Conservation (phyloP, 1,284 basidiomycete species). For the Cutaneotrichosporon sp. region DNA sequence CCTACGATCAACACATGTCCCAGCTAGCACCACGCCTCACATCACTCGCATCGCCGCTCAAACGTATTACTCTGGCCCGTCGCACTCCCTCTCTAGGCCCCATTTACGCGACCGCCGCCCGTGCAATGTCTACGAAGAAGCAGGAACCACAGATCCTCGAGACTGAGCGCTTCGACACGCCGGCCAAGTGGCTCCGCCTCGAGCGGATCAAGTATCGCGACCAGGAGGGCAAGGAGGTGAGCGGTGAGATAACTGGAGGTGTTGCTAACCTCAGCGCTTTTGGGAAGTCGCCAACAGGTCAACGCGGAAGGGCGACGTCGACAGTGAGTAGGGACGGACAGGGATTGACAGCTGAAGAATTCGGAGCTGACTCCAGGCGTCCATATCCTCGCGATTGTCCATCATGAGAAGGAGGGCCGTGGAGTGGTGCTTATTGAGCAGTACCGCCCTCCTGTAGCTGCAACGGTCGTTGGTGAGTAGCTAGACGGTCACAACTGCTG, state of each 20-base stretch:
- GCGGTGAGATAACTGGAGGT: no score
- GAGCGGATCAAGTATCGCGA: constrained; percentile 63
- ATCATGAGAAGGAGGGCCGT: constrained; percentile 55
- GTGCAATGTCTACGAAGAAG: not conserved
- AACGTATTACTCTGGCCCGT: no score
- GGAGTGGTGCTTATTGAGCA: constrained; percentile 84
- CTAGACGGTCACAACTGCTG: not conserved
- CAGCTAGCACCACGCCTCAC: no score
- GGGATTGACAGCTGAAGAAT: not conserved
- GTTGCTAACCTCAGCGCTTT: constrained; percentile 56
- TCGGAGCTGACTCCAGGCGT: constrained; percentile 58
- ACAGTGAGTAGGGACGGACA: constrained; percentile 55
- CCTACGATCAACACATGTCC: no score
- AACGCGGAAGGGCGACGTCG: constrained; percentile 69
- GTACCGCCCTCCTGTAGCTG: constrained; percentile 73
- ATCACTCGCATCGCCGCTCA: no score
- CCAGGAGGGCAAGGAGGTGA: constrained; percentile 65
- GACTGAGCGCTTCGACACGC: constrained; percentile 33
- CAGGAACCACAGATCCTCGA: constrained; percentile 20
- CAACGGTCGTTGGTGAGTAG: constrained; percentile 63
- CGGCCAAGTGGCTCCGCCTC: constrained; percentile 45
- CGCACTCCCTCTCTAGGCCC: no score
- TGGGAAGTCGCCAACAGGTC: constrained; percentile 84
- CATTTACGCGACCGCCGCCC: no score
- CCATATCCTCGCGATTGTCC: constrained; percentile 72